phyloP scores from a whole-genome alignment of 23 red algal species.

The Gracilaria gracilis region DNA sequence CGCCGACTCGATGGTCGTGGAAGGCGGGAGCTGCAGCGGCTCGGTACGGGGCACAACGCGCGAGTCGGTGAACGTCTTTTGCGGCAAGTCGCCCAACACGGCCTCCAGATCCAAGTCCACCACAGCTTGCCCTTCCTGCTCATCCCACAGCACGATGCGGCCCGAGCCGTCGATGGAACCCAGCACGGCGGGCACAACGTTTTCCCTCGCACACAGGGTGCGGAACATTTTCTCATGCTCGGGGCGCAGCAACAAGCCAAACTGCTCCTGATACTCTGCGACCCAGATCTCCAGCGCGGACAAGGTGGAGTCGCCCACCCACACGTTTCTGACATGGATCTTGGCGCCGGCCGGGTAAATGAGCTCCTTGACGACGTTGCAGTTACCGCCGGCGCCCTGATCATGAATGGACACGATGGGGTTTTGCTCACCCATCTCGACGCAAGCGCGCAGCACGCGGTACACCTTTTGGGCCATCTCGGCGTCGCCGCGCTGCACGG shows the following conservation, averaged over 20 bases:
- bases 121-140: constrained; percentile 56
- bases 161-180: constrained; percentile 95
- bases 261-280: constrained; percentile 99
- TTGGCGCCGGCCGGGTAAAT: constrained; percentile 94
- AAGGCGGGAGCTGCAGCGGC: constrained; percentile 34
- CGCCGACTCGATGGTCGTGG: constrained; percentile 10
- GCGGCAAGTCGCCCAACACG: constrained; percentile 94
- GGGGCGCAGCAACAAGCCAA: constrained; percentile 90
- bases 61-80: constrained; percentile 87
- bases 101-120: constrained; percentile 94
- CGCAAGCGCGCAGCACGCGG: constrained; percentile 95
- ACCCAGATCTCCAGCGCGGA: constrained; percentile 99
- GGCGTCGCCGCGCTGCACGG: constrained; percentile 99
- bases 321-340: constrained; percentile 89
- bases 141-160: constrained; percentile 90
- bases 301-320: constrained; percentile 86
- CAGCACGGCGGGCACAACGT: constrained; percentile 78
- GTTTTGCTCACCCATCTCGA: constrained; percentile 91
- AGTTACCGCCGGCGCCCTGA: constrained; percentile 99
- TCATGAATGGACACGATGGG: constrained; percentile 98
- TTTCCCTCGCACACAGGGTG: constrained; percentile 85
- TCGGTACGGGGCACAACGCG: constrained; percentile 14
- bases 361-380: constrained; percentile 99
- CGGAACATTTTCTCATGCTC: constrained; percentile 75
- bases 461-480: constrained; percentile 99